Conservation (phyloP, 768 basidiomycete species). For the Phylloporus sp. region DNA sequence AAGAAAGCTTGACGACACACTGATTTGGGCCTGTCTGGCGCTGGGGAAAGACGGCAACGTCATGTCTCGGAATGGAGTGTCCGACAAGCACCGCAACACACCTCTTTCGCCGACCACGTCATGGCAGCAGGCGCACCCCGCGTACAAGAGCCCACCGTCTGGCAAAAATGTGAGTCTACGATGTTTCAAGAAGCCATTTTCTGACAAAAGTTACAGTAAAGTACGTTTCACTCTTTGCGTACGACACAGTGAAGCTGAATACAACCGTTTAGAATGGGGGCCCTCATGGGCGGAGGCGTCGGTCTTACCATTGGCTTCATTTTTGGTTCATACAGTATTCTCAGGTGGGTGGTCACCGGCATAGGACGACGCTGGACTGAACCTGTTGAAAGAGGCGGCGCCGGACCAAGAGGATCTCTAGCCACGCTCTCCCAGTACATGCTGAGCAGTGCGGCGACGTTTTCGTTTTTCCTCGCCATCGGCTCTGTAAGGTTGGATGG, state of each 20-base stretch:
- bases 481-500: slow-evolving; percentile 60
- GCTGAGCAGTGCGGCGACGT: slow-evolving; percentile 96
- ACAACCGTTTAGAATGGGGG: slow-evolving; percentile 68
- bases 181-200: not conserved
- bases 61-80: slow-evolving; percentile 10
- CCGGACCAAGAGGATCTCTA: slow-evolving; percentile 84
- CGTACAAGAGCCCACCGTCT: slow-evolving; percentile 56
- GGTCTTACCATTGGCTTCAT: slow-evolving; percentile 97
- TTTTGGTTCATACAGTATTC: slow-evolving; percentile 89
- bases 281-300: slow-evolving; percentile 88
- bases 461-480: slow-evolving; percentile 94
- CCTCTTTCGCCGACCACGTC: slow-evolving; percentile 4
- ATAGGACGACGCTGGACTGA: slow-evolving; percentile 3
- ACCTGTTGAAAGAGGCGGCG: slow-evolving; percentile 64
- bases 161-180: slow-evolving; percentile 62
- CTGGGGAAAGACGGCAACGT: slow-evolving; percentile 54
- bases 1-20: slow-evolving; percentile 39
- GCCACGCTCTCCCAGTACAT: slow-evolving; percentile 97
- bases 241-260: slow-evolving; percentile 4
- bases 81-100: not conserved
- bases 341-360: slow-evolving; percentile 53
- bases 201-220: slow-evolving; percentile 45
- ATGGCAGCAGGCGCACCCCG: slow-evolving; percentile 34
- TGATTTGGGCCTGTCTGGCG: slow-evolving; percentile 84
- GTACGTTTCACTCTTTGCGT: slow-evolving; percentile 36